Evolutionary conservation across 768 basidiomycete species (phyloP).

Genomic region (Suillus subaureus): DNA sequence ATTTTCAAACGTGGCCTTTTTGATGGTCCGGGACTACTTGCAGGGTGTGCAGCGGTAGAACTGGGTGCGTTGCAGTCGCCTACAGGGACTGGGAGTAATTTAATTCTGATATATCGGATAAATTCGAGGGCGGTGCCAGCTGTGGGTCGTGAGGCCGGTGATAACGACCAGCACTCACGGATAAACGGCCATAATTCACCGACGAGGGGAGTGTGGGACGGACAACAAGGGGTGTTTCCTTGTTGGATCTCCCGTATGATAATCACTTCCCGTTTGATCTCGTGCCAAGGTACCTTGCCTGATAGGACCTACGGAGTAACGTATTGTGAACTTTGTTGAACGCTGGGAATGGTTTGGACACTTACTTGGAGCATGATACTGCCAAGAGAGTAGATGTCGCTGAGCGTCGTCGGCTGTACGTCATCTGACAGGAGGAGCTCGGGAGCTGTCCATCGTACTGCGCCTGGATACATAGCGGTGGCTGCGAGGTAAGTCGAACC

Average conservation of each 20-base stretch:
- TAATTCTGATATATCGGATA: neutral
- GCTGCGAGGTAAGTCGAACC: conserved; percentile 35
- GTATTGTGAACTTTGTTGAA: neutral
- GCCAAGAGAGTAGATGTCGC: conserved; percentile 19
- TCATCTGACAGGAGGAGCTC: conserved; percentile 26
- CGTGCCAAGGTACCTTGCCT: conserved; percentile 12
- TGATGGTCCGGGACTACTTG: neutral
- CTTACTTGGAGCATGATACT: conserved; percentile 28
- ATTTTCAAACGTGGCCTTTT: neutral
- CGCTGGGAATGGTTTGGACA: conserved; percentile 6
- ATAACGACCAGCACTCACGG: conserved; percentile 2
- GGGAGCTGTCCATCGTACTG: conserved; percentile 49
- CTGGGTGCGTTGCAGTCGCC: neutral
- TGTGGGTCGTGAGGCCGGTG: conserved; percentile 2
- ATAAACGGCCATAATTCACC: neutral
- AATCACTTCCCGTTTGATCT: neutral
- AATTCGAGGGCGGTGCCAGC: neutral
- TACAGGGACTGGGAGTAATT: neutral
- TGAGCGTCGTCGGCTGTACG: conserved; percentile 16
- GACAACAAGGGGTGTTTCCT: neutral
- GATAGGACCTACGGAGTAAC: conserved; percentile 23
- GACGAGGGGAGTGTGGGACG: neutral
- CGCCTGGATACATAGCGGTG: conserved; percentile 29
- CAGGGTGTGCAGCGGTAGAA: neutral
- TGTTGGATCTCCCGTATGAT: neutral